Conservation (phyloP, 805 yeast species). For the Candida anglica region DNA sequence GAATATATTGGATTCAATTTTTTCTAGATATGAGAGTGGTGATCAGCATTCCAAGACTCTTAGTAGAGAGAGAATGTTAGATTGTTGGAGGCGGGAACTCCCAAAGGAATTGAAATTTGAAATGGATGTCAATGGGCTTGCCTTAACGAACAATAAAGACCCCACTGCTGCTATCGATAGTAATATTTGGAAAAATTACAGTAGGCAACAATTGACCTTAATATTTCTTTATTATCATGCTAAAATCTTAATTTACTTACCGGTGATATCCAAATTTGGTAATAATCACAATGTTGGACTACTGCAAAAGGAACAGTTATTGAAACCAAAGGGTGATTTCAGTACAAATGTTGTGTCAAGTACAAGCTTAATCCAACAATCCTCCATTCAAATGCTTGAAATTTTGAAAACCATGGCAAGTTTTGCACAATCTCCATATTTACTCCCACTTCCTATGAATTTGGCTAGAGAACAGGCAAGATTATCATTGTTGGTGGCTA, state of each 20-base stretch:
- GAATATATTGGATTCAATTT: conserved; percentile 64
- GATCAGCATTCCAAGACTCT: conserved; percentile 25
- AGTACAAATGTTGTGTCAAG: conserved; percentile 41
- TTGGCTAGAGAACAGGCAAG: conserved; percentile 60
- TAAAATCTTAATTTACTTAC: conserved; percentile 37
- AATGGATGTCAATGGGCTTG: conserved; percentile 54
- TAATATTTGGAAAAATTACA: conserved; percentile 22
- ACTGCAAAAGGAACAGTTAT: conserved; percentile 30
- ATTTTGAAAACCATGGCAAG: conserved; percentile 41
- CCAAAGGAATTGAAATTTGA: conserved; percentile 61
- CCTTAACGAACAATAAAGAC: conserved; percentile 27
- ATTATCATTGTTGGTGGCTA: conserved; percentile 61
- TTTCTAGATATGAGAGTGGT: conserved; percentile 48
- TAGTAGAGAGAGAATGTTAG: conserved; percentile 60
- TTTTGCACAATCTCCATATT: conserved; percentile 31
- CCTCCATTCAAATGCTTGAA: conserved; percentile 56
- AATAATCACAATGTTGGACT: conserved; percentile 36
- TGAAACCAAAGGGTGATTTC: conserved; percentile 33
- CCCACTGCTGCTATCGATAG: conserved; percentile 8
- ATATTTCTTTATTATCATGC: conserved; percentile 44
- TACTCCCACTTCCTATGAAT: conserved; percentile 63
- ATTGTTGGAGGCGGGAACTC: conserved; percentile 72
- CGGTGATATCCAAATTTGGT: conserved; percentile 38
- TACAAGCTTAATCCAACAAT: conserved; percentile 64
- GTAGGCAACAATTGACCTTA: conserved; percentile 49